phyloP scores from a whole-genome alignment of 2,329 filamentous ascomycete genomes.

The Ceratocystis eucalypticola region DNA sequence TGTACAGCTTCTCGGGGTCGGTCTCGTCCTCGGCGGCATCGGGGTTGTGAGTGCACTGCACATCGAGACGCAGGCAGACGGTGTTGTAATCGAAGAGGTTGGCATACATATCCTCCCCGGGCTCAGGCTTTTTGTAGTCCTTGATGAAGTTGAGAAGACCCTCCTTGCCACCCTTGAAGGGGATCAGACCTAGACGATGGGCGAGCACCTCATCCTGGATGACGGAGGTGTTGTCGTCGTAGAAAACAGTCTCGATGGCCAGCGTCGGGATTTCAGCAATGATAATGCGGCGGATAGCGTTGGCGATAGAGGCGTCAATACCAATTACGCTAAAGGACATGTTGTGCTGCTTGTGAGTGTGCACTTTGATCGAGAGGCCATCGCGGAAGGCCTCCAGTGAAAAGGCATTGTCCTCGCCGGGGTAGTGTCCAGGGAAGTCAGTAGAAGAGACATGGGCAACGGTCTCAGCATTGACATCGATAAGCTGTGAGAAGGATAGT shows the following conservation, averaged over 20 bases:
- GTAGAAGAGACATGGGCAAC: slow-evolving; percentile 79
- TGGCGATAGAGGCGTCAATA: slow-evolving; percentile 83
- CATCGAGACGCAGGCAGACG: slow-evolving; percentile 59
- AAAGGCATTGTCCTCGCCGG: slow-evolving; percentile 77
- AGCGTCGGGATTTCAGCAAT: slow-evolving; percentile 89
- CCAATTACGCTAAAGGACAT: slow-evolving; percentile 84
- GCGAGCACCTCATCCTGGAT: slow-evolving; percentile 96
- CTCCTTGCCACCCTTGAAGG: slow-evolving; percentile 64
- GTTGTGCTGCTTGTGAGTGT: slow-evolving; percentile 65
- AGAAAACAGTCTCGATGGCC: slow-evolving; percentile 85
- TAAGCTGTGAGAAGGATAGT: slow-evolving; percentile 42
- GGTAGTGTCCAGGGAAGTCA: slow-evolving; percentile 84
- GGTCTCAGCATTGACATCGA: slow-evolving; percentile 79
- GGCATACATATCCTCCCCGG: slow-evolving; percentile 48
- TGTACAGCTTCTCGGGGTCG: slow-evolving; percentile 73
- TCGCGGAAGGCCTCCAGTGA: slow-evolving; percentile 57
- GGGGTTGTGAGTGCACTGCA: slow-evolving; percentile 67
- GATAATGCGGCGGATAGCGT: slow-evolving; percentile 92
- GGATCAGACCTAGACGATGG: slow-evolving; percentile 78
- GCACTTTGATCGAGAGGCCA: slow-evolving; percentile 63
- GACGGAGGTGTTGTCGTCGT: slow-evolving; percentile 93
- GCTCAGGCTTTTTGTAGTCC: slow-evolving; percentile 60
- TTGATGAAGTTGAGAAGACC: slow-evolving; percentile 66
- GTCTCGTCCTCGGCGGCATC: slow-evolving; percentile 58
- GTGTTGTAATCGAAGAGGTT: slow-evolving; percentile 72